Evolutionary conservation across 177 flowering plant species (phyloP).

Genomic region (Telopea speciosissima): DNA sequence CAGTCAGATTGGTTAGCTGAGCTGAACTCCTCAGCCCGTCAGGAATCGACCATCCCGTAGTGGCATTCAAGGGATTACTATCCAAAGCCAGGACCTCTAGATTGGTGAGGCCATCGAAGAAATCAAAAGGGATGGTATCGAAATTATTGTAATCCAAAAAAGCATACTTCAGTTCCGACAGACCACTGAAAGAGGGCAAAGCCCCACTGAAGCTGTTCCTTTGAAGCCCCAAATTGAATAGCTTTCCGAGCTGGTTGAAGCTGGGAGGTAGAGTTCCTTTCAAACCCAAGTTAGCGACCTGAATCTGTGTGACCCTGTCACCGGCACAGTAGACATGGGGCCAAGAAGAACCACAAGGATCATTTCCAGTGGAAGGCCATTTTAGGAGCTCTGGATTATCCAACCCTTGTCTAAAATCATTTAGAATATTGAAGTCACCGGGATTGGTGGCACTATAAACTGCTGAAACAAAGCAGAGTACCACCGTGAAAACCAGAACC

Average conservation of each 20-base stretch:
- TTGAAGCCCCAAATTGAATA: constrained; percentile 56
- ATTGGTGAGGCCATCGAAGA: constrained; percentile 49
- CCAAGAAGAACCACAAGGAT: constrained; percentile 80
- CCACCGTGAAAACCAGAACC: constrained; percentile 11
- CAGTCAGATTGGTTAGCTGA: constrained; percentile 52
- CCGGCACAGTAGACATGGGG: constrained; percentile 50
- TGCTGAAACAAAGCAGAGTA: constrained; percentile 17
- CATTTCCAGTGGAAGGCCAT: constrained; percentile 56
- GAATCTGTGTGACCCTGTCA: constrained; percentile 65
- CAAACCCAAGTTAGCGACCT: constrained; percentile 48
- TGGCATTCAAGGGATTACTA: constrained; percentile 47
- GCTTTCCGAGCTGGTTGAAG: constrained; percentile 49
- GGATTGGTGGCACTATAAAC: constrained; percentile 47
- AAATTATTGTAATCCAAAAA: constrained; percentile 50
- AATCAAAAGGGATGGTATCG: constrained; percentile 61
- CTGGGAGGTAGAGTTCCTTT: constrained; percentile 58
- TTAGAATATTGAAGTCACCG: constrained; percentile 46
- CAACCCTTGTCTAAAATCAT: constrained; percentile 55
- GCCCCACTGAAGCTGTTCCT: constrained; percentile 43
- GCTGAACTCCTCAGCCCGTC: constrained; percentile 31
- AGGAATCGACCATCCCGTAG: constrained; percentile 61
- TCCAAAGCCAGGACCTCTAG: constrained; percentile 58
- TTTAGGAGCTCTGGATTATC: constrained; percentile 63
- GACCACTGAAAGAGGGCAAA: constrained; percentile 53
- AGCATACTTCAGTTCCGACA: constrained; percentile 41